Evolutionary conservation across 192 early-diverging fungal genomes (phyloP), one percentile per base, ranked within the genome.

Genomic region (Powellomyces hirtus): DNA sequence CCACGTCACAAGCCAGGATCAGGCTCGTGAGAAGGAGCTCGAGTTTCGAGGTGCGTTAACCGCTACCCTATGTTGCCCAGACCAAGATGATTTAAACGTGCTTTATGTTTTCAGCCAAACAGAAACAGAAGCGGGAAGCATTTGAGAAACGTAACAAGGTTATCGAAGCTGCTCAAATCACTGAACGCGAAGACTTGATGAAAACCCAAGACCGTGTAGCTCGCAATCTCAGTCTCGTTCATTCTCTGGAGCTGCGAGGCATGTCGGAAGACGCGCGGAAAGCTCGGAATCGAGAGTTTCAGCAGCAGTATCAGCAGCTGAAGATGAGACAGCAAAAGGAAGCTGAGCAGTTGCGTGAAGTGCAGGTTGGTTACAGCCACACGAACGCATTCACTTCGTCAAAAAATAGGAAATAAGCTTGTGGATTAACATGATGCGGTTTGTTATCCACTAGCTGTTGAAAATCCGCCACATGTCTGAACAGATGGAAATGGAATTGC

Each of bases 381-480:
- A 44, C 42, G n/a, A 44, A 10, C 42, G 42, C 42, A 44, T 44
- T 13, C 10, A 10, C n/a, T 44, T 10, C n/a, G 11, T n/a, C 42
- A 10, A 44, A n/a, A 16, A 46, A n/a, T 46, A 46, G n/a, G n/a
- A n/a, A n/a, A n/a, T 64, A 51, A 62, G 16, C 0, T 3, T 5
- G 26, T 16, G 4, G 16, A 3, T 49, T 16, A 2, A 5, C 3
- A 3, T 7, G 46, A 24, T 18, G n/a, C 3, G 46, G 2, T 18
- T 18, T 49, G 3, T 49, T 14, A 3, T 49, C 16, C 4, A 49
- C 46, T 57, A 78, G 60, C 61, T 75, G 37, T 31, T 75, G 42
- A 74, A 78, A 56, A 34, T 75, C 45, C 68, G 68, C 22, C 77
- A 78, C 53, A n/a, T 59, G 51, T 63, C 59, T 16, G 59, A 70